A percentile compares a stretch with the other conserved stretches of the same genome.
phyloP scores from a whole-genome alignment of 2,329 filamentous ascomycete genomes.

The Neofusicoccum kwambonambiense region DNA sequence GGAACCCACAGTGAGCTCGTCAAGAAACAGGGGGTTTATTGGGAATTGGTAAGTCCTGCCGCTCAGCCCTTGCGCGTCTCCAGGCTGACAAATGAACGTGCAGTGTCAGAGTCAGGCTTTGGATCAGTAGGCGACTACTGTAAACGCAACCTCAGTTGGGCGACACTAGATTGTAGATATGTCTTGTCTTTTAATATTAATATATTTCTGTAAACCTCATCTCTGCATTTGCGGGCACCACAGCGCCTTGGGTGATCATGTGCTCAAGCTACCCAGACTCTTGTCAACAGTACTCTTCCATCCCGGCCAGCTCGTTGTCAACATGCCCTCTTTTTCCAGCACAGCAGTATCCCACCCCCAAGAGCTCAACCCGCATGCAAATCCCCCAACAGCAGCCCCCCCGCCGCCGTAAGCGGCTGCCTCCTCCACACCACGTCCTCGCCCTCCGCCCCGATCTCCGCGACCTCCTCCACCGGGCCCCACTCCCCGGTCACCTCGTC shows the following conservation, averaged over 20 bases:
- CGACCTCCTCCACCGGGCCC: neutral
- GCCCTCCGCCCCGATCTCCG: neutral
- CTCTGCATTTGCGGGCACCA: too few species aligned
- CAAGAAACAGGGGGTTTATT: constrained; percentile 41
- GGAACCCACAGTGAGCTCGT: constrained; percentile 70
- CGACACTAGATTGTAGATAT: neutral
- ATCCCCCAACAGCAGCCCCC: neutral
- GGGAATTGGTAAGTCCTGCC: constrained; percentile 25
- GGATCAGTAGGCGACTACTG: neutral
- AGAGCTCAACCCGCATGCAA: neutral
- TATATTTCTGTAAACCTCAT: too few species aligned
- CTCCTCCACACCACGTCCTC: neutral
- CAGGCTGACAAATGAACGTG: neutral
- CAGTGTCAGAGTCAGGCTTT: neutral
- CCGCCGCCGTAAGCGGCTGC: neutral
- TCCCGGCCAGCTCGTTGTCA: too few species aligned
- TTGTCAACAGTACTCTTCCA: too few species aligned
- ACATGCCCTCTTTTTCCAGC: too few species aligned
- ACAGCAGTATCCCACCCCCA: neutral
- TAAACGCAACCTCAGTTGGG: neutral
- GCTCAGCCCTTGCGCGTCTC: neutral
- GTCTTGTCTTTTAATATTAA: too few species aligned
- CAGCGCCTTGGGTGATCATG: too few species aligned
- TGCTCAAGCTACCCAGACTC: too few species aligned
- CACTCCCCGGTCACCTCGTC: neutral